These are phyloP conservation scores for Verticillium zaregamsianum DNA, from an alignment of 2,329 filamentous ascomycete genomes.

Conservation along the genomic window DNA sequence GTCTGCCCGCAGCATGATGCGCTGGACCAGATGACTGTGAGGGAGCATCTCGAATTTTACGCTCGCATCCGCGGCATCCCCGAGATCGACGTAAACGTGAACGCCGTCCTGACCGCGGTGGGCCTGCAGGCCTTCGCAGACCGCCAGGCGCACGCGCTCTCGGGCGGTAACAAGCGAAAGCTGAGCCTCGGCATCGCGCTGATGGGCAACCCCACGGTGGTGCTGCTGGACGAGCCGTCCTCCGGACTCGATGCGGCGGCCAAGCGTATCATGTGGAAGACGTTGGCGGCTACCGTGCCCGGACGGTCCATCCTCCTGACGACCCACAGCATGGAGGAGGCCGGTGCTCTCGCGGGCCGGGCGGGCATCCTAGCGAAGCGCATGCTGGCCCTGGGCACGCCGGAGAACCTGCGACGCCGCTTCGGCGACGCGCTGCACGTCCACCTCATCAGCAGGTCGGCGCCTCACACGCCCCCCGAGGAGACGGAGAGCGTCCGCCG, in stretches of 20 bases:
- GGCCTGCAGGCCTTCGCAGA: conserved; percentile 67
- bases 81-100: conserved; percentile 72
- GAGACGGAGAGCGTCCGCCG: conserved; percentile 63
- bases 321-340: conserved; percentile 94
- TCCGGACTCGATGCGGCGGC: conserved; percentile 87
- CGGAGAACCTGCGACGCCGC: conserved; percentile 64
- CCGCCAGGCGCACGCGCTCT: conserved; percentile 74
- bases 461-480: conserved; percentile 65
- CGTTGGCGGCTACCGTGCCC: conserved; percentile 66
- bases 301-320: conserved; percentile 84
- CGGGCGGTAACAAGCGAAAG: conserved; percentile 92
- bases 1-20: conserved; percentile 89
- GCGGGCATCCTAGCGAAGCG: conserved; percentile 81
- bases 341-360: conserved; percentile 77
- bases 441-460: conserved; percentile 71
- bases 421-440: conserved; percentile 79
- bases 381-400: conserved; percentile 82
- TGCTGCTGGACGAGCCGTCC: conserved; percentile 85
- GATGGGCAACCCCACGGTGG: conserved; percentile 84
- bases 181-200: conserved; percentile 83
- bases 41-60: conserved; percentile 85
- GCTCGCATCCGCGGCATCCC: conserved; percentile 76
- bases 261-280: conserved; percentile 92
- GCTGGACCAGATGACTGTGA: conserved; percentile 85
- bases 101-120: conserved; percentile 73